Base-by-base conservation (phyloP, 352 stramenopile species). In the Phytophthora tentaculata region DNA sequence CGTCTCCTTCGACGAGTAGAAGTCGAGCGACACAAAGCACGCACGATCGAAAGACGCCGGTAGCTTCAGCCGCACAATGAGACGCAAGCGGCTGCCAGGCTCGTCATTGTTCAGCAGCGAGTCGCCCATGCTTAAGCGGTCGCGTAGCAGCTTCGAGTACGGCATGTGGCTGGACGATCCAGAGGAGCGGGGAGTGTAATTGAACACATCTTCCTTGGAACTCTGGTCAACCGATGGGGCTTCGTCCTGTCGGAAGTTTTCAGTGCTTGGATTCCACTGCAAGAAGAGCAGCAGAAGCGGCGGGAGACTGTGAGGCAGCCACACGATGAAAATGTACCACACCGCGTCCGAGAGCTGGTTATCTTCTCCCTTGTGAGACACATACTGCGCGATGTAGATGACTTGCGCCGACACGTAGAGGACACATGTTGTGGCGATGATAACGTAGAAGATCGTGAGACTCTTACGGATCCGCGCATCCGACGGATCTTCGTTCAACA, bases 271-370 rank as follows among this genome's bases (percentile, higher is more conserved):
- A 52, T 94, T 94, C 86, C 86, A 96, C 54, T 96, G 88, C 23
- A 96, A 69, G 60, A 96, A 95, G 2, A 96, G 73, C 26, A 96
- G 67, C 19, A 94, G 66, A 12, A 95, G 68, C 17, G 88, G 88
- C 20, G 88, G 88, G 6, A 92, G 58, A 22, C 82, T 82, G 29
- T 95, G 83, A 6, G 88, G 88, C 0, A 95, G 69, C 88, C 88
- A 96, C 24, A 96, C 76, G 20, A 93, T 92, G 56, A 96, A 96
- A 59, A 94, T 82, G 60, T 96, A 96, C 86, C 87, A 96, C 14
- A 96, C 81, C 16, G 86, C 72, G 49, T 94, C 86, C 5, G 86
- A 95, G 22, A 95, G 74, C 57, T 92, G 81, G 45, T 79, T 84
- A 49, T 80, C 77, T 26, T 85, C 72, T 12, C 71, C 80, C 20